Base-by-base conservation (phyloP, 2,329 filamentous ascomycete genomes). In the Rhynchosporium agropyri region DNA sequence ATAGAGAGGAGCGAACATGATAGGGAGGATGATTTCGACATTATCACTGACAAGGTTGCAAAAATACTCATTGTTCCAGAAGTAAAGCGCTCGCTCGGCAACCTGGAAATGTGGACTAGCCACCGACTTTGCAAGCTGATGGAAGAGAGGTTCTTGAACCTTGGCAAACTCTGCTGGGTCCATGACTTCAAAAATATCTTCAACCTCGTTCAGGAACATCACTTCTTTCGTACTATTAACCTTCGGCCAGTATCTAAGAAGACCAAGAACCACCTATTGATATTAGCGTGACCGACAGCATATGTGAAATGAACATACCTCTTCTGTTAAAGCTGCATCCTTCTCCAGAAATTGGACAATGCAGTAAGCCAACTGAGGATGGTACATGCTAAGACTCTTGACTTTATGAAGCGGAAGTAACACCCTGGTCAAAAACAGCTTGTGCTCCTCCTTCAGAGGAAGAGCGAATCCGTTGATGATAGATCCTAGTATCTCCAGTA, bases 21-120 rank as follows among this genome's bases (percentile, higher is more conserved):
- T 99, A 3, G 95, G 95, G 50, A 99, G 82, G 71, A 99, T 99
- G 53, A 97, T 94, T 74, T 98, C 94, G 61, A 99, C 95, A 73
- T 99, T 99, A 79, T 99, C 95, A 80, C 93, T 97, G 70, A 99
- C 95, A 63, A 99, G 83, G 74, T 98, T 99, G 82, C 95, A 99
- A 79, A 99, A 99, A 77, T 99, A 99, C 77, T 99, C 95, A 74
- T 99, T 99, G 82, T 99, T 99, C 95, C 95, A 99, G 81, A 99
- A 99, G 79, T 99, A 99, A 33, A 99, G 83, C 4, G 95, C 95
- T 69, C 95, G 88, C 79, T 99, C 95, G 20, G 95, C 95, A 63
- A 99, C 95, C 81, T 99, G 95, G 80, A 99, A 99, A 78, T 99
- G 95, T 55, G 95, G 95, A 75, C 95, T 99, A 56, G 95, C 94